phyloP scores from a whole-genome alignment of 2,329 filamentous ascomycete genomes.

The Xylariaceae sp. region DNA sequence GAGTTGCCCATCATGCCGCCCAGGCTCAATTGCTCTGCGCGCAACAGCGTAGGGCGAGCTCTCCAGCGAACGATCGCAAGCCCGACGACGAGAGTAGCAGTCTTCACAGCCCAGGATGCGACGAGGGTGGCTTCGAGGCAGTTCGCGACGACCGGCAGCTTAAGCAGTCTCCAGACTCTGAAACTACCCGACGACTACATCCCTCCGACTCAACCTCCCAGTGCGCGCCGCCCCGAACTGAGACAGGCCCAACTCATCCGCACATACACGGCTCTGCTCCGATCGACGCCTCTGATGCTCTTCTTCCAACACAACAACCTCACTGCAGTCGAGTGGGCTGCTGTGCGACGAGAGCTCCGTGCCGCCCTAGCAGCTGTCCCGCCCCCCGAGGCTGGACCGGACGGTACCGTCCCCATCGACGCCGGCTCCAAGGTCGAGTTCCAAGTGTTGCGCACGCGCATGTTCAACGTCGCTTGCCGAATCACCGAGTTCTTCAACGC shows the following conservation, averaged over 20 bases:
- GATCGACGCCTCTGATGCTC: slow-evolving; percentile 77
- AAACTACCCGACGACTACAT: slow-evolving; percentile 44
- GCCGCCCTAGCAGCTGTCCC: slow-evolving; percentile 41
- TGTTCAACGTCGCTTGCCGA: slow-evolving; percentile 78
- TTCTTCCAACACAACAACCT: slow-evolving; percentile 72
- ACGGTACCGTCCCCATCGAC: slow-evolving; percentile 39
- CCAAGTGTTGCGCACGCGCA: slow-evolving; percentile 81
- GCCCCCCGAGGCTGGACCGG: slow-evolving; percentile 29
- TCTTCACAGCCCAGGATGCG: slow-evolving; percentile 17
- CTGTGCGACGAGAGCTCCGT: slow-evolving; percentile 64
- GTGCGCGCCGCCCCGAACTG: slow-evolving; percentile 76
- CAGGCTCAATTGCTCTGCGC: slow-evolving; percentile 25
- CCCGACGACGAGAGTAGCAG: slow-evolving; percentile 15
- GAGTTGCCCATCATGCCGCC: slow-evolving; percentile 23
- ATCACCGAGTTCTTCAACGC: slow-evolving; percentile 78
- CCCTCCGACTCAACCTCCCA: slow-evolving; percentile 75
- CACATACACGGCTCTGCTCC: slow-evolving; percentile 81
- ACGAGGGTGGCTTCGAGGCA: slow-evolving; percentile 19
- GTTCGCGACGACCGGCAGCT: slow-evolving; percentile 26
- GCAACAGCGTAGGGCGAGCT: slow-evolving; percentile 23
- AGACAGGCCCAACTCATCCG: slow-evolving; percentile 85
- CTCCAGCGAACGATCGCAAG: slow-evolving; percentile 19
- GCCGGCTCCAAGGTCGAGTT: slow-evolving; percentile 63
- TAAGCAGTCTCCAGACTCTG: slow-evolving; percentile 23
- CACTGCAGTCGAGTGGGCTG: slow-evolving; percentile 67